Conservation (phyloP, 108 stramenopile species). For the Bacterosira constricta region DNA sequence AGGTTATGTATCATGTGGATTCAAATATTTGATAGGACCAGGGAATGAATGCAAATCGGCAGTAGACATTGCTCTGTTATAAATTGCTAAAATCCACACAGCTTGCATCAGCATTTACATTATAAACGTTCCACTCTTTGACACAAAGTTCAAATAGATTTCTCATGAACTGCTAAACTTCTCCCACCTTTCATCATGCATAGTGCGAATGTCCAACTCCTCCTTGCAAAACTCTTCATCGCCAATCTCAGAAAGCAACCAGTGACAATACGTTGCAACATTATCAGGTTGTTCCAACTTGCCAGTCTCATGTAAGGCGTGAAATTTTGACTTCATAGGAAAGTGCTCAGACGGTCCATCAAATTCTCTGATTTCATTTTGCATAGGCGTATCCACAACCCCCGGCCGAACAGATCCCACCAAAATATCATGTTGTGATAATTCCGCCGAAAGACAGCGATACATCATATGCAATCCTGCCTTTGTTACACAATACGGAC, state of each 20-base stretch:
- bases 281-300: constrained; percentile 32
- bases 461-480: constrained; percentile 72
- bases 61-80: too few species aligned
- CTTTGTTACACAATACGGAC: constrained; percentile 66
- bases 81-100: too few species aligned
- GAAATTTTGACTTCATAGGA: constrained; percentile 51
- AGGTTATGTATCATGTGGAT: too few species aligned
- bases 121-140: too few species aligned
- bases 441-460: constrained; percentile 50
- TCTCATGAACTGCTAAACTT: constrained; percentile 19
- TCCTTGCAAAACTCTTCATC: constrained; percentile 34
- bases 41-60: too few species aligned
- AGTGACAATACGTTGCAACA: constrained; percentile 37
- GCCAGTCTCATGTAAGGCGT: constrained; percentile 21
- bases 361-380: constrained; percentile 60
- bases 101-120: too few species aligned
- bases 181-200: constrained; percentile 32
- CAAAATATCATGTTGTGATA: constrained; percentile 42
- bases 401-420: constrained; percentile 66
- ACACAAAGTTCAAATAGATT: too few species aligned
- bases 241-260: constrained; percentile 38
- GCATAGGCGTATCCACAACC: constrained; percentile 79
- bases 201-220: constrained; percentile 35
- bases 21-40: too few species aligned
- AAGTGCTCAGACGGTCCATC: constrained; percentile 34